phyloP scores from a whole-genome alignment of 2,329 filamentous ascomycete species.

The Chaetomium strumarium region DNA sequence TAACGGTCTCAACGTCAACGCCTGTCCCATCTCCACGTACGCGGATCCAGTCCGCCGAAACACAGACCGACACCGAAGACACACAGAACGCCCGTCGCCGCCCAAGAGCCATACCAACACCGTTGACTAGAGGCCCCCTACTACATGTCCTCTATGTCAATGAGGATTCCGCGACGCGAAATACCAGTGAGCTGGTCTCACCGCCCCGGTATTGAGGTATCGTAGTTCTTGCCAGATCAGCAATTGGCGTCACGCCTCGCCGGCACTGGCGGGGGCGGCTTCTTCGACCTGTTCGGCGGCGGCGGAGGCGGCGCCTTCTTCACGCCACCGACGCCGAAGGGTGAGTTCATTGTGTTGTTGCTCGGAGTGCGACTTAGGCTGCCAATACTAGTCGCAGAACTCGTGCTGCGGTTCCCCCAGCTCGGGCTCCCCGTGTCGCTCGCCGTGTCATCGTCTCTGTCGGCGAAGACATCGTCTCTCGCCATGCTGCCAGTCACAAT shows the following conservation, averaged over 20 bases:
- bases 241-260: conserved; percentile 26
- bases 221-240: background rate
- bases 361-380: conserved; percentile 46
- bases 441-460: conserved; percentile 43
- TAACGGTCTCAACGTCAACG: background rate
- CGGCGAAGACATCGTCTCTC: conserved; percentile 43
- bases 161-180: too few species aligned
- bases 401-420: conserved; percentile 46
- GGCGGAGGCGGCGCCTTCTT: conserved; percentile 41
- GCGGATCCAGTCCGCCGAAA: conserved; percentile 20
- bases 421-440: conserved; percentile 48
- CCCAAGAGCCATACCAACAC: background rate
- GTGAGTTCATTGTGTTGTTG: conserved; percentile 24
- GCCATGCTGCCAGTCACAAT: conserved; percentile 30
- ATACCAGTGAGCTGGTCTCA: too few species aligned
- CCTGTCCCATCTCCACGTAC: background rate
- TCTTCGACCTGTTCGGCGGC: conserved; percentile 45
- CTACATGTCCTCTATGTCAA: too few species aligned
- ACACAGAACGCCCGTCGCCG: conserved; percentile 9
- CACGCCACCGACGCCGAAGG: conserved; percentile 21
- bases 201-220: too few species aligned
- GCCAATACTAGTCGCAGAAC: conserved; percentile 51
- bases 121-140: background rate
- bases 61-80: background rate
- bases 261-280: conserved; percentile 49